Conservation (phyloP, 495 filamentous ascomycete genomes). For the Penicillium robsamsonii region DNA sequence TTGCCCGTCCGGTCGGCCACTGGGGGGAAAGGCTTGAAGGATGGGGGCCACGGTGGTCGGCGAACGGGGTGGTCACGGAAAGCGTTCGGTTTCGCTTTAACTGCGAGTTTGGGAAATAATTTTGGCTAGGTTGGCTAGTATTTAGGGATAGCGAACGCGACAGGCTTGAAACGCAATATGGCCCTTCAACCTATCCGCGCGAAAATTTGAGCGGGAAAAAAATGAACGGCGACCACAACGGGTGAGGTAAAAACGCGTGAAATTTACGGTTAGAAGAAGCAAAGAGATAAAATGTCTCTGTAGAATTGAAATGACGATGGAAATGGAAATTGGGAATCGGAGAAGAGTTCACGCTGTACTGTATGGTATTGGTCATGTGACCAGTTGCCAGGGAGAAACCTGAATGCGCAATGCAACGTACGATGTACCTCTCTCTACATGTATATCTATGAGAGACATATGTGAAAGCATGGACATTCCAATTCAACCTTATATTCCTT, state of each 20-base stretch:
- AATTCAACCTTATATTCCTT: not conserved
- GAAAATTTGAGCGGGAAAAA: constrained; percentile 8
- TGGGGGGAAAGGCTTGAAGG: constrained; percentile 34
- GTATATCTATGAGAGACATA: not conserved
- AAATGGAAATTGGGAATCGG: constrained; percentile 2
- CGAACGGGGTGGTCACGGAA: constrained; percentile 12
- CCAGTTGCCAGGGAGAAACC: constrained; percentile 12
- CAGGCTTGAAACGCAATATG: constrained; percentile 7
- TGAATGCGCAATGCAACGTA: constrained; percentile 1
- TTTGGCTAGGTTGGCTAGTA: not conserved
- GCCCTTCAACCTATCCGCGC: constrained; percentile 9
- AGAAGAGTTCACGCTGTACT: constrained; percentile 2
- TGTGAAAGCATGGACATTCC: not conserved
- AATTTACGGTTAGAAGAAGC: not conserved
- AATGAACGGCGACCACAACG: constrained; percentile 5
- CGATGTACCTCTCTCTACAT: not conserved
- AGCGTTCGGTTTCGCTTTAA: constrained; percentile 16
- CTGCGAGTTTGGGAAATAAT: not conserved
- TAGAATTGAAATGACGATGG: constrained; percentile 2
- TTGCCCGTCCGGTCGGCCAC: constrained; percentile 46
- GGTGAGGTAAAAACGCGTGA: not conserved
- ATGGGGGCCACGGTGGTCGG: constrained; percentile 47
- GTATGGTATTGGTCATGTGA: constrained; percentile 12
- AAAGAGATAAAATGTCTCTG: constrained; percentile 1
- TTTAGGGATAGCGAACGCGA: constrained; percentile 6